Evolutionary conservation across 148 eudicot genomes (phyloP), one percentile per base, ranked within the genome.

Genomic region (Rhododendron simsii): DNA sequence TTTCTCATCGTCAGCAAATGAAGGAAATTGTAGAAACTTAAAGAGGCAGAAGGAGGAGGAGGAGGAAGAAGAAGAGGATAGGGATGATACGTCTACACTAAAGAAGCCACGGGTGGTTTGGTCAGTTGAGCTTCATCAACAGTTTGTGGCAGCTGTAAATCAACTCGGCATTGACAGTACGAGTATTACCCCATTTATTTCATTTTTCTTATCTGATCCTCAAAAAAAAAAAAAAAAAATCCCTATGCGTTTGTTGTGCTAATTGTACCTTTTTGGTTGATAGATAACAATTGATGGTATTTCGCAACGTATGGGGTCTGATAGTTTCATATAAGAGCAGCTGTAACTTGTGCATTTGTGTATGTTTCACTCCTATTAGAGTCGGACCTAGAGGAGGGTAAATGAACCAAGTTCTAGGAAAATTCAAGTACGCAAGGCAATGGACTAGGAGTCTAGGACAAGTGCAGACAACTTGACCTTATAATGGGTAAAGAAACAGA

Each of bases 91-190:
- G 3, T 84, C 96, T 86, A 80, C 95, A 10, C 85, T 91, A 61
- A 96, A 96, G 89, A 95, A 95, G 84, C 98, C 98, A 67, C 88
- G 98, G 48, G 96, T 96, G 23, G 98, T 96, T 87, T 96, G 98
- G 98, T 93, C 98, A 1, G 95, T 93, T 48, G 98, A 96, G 90
- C 98, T 96, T 59, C 98, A 96, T 89, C 96, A 96, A 80, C 95
- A 95, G 63, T 96, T 96, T 88, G 98, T 96, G 44, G 92, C 92
- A 26, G 98, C 98, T 73, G 98, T 94, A 78, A 90, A 91, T 83
- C 98, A 96, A 88, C 96, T 96, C 35, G 98, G 98, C 92, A 92
- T 95, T 50, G 98, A 95, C 85, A 96, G 98, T 96, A 94, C n/a
- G 96, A 69, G 30, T 50, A 48, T 84, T 87, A 73, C 18, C 87